Evolutionary conservation across 495 filamentous ascomycete species (phyloP).

Genomic region (Penicillium arizonense): DNA sequence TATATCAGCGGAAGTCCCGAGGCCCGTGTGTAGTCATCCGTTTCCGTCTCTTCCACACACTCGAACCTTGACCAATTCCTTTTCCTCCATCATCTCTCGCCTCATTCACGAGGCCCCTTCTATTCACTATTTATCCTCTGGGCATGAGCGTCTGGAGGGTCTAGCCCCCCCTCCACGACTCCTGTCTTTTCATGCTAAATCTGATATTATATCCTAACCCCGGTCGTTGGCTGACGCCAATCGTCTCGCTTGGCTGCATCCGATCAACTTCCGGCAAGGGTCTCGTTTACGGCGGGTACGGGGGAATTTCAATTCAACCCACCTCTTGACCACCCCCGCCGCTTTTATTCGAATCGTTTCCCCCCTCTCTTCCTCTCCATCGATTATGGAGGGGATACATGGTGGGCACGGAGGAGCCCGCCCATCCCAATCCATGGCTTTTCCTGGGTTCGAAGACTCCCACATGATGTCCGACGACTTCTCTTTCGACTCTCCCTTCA

Average conservation of each 20-base stretch:
- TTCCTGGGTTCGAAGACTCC: conserved; percentile 30
- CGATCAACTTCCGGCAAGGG: conserved; percentile 18
- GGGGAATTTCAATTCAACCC: conserved; percentile 26
- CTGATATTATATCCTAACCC: conserved; percentile 7
- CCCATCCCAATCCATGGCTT: conserved; percentile 34
- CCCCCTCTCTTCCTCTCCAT: conserved; percentile 3
- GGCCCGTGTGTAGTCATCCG: conserved; percentile 2
- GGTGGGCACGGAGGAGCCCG: conserved; percentile 34
- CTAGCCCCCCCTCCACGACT: conserved; percentile 30
- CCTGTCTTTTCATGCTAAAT: not conserved
- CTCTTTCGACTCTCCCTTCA: conserved; percentile 35
- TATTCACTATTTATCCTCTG: conserved; percentile 9
- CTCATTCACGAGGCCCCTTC: conserved; percentile 1
- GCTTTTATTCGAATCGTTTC: conserved; percentile 8
- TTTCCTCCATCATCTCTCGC: not conserved
- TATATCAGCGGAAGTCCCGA: no score
- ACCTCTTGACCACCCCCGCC: conserved; percentile 3
- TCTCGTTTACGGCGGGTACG: conserved; percentile 28
- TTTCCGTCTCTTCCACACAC: conserved; percentile 1
- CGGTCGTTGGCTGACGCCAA: conserved; percentile 27
- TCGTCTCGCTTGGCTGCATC: conserved; percentile 20
- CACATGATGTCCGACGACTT: conserved; percentile 42
- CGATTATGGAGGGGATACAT: conserved; percentile 39
- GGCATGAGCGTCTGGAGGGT: conserved; percentile 34
- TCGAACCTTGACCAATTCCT: not conserved